Conservation (phyloP, 352 stramenopile genomes). For the Pythium periplocum region DNA sequence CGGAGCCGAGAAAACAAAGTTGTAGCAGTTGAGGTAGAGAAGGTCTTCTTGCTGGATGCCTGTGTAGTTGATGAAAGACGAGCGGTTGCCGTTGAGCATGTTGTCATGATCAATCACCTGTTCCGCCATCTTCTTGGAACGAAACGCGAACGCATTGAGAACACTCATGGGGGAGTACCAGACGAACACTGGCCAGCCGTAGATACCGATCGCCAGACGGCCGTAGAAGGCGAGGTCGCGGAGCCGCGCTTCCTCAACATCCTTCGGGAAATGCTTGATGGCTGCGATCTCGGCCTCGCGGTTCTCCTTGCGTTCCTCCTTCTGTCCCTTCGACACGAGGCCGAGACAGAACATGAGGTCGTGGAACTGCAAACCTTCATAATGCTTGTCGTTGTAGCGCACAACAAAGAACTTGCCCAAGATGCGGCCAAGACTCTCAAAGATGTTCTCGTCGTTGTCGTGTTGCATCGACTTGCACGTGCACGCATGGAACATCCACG, state of each 20-base stretch:
- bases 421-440: conserved; percentile 53
- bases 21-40: conserved; percentile 78
- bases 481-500: conserved; percentile 52
- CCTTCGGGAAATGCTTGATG: conserved; percentile 25
- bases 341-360: conserved; percentile 67
- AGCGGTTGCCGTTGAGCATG: conserved; percentile 45
- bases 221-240: conserved; percentile 59
- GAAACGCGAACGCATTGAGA: conserved; percentile 61
- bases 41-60: conserved; percentile 47
- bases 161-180: conserved; percentile 71
- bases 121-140: conserved; percentile 25
- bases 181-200: conserved; percentile 74
- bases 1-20: conserved; percentile 70
- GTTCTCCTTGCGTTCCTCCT: conserved; percentile 39
- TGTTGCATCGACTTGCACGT: conserved; percentile 36
- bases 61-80: conserved; percentile 70
- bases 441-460: conserved; percentile 56
- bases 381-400: conserved; percentile 55
- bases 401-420: conserved; percentile 75
- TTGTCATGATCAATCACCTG: conserved; percentile 68
- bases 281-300: conserved; percentile 15
- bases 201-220: conserved; percentile 66
- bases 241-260: conserved; percentile 41
- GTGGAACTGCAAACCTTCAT: conserved; percentile 63
- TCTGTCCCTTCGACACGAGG: conserved; percentile 54